Evolutionary conservation across 768 basidiomycete species (phyloP).

Genomic region (Pulveroboletus ravenelii): DNA sequence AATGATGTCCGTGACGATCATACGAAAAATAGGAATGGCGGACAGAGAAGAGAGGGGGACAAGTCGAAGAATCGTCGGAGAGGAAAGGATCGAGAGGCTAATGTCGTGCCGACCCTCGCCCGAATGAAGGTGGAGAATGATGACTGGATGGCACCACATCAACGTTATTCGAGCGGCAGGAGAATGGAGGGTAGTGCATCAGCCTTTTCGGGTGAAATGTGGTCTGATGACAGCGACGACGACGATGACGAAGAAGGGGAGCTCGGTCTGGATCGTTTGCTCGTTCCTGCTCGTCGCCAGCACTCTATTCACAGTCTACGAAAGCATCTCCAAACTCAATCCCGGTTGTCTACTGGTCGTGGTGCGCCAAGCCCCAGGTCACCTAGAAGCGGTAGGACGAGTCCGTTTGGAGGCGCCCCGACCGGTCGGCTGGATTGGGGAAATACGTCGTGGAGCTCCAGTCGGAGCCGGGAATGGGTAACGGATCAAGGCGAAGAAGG

Average conservation of each 20-base stretch:
- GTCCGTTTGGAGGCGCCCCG: constrained; percentile 13
- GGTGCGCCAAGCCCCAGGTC: constrained; percentile 10
- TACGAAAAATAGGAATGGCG: constrained; percentile 9
- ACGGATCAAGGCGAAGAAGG: constrained; percentile 26
- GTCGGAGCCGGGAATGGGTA: constrained; percentile 23
- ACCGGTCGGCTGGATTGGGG: constrained; percentile 12
- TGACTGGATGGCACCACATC: constrained; percentile 39
- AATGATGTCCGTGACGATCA: constrained; percentile 21
- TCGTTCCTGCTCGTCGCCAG: constrained; percentile 68
- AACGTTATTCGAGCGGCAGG: constrained; percentile 32
- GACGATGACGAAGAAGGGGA: constrained; percentile 52
- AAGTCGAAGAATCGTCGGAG: constrained; percentile 19
- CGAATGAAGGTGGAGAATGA: constrained; percentile 58
- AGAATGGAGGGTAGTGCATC: constrained; percentile 22
- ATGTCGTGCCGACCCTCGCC: constrained; percentile 57
- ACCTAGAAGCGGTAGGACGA: constrained; percentile 16
- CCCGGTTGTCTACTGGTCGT: constrained; percentile 10
- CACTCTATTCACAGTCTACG: constrained; percentile 69
- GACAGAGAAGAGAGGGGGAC: constrained; percentile 24
- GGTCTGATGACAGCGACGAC: constrained; percentile 27
- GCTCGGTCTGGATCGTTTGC: constrained; percentile 59
- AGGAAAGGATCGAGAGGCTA: constrained; percentile 29
- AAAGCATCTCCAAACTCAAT: constrained; percentile 45
- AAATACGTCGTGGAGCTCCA: constrained; percentile 20
- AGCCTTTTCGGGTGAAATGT: constrained; percentile 12